Evolutionary conservation across 2,329 filamentous ascomycete species (phyloP), one percentile per base, ranked within the genome.

Genomic region (Penicillium thymicola): DNA sequence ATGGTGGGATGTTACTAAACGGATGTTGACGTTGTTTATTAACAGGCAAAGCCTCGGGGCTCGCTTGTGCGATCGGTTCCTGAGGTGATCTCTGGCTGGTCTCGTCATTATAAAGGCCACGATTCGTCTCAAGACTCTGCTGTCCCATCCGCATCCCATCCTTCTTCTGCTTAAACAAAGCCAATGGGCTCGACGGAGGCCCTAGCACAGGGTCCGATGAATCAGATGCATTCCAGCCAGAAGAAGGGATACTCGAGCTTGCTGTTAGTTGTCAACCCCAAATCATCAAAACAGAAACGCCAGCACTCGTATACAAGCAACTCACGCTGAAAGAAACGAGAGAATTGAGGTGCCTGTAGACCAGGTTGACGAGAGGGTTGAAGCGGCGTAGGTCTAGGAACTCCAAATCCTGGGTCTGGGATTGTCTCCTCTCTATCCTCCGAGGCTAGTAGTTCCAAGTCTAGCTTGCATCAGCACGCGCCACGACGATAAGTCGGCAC

Each of bases 401-500:
- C 11, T 5, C 32, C 37, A 55, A 49, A 23, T 32, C 52, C 55
- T 9, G 11, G 11, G 14, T 27, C 36, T 21, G 50, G 25, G 30
- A 51, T 38, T 27, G 51, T 27, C 14, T 60, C 32, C 16, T 61
- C n/a, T 28, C 56, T 51, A 38, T 61, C 50, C 32, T 66, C 57
- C 34, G 73, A 72, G 16, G 73, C 71, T 18, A 77, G 61, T 18
- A 77, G 51, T 42, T 75, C 74, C 21, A 73, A 64, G 45, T 77
- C 75, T 77, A 4, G 34, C 8, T 10, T 34, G 9, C 3, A 49
- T 62, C 36, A 56, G 55, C 18, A 37, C 16, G 23, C 14, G 11
- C 10, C 14, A 5, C n/a, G 18, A 23, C 3, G 13, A 32, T 58
- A 23, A 50, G 36, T 32, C 13, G 10, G 10, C 21, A 34, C 13